A percentile compares a stretch with the other conserved stretches of the same genome.
phyloP scores from a whole-genome alignment of 768 basidiomycete species.

The Udeniomyces megalosporus region DNA sequence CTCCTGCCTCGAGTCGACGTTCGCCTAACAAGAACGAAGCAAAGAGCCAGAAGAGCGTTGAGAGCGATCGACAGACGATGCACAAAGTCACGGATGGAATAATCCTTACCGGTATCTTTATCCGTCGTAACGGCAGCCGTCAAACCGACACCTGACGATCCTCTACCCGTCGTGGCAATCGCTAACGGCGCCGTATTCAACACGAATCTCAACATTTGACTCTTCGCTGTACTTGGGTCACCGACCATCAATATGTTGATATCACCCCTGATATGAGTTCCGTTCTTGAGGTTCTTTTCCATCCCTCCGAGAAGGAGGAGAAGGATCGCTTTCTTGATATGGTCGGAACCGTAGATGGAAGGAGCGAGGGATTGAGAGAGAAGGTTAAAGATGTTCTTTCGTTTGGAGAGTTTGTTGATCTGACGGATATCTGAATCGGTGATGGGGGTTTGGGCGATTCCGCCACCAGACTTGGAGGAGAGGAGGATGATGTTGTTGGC shows the following conservation, averaged over 20 bases:
- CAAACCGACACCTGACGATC: conserved; percentile 95
- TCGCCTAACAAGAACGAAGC: conserved; percentile 34
- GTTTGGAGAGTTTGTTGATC: conserved; percentile 85
- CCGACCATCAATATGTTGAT: conserved; percentile 99
- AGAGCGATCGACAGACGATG: background rate
- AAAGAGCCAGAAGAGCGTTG: background rate
- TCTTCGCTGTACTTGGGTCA: conserved; percentile 97
- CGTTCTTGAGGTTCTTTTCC: conserved; percentile 93
- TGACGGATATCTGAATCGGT: conserved; percentile 88
- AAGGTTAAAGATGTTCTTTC: conserved; percentile 66
- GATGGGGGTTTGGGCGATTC: conserved; percentile 78
- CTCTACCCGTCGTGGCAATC: conserved; percentile 94
- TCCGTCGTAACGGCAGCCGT: conserved; percentile 98
- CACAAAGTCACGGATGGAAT: background rate
- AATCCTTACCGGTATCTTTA: conserved; percentile 66
- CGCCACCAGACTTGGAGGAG: conserved; percentile 85
- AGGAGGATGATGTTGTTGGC: conserved; percentile 91
- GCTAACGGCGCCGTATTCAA: conserved; percentile 89
- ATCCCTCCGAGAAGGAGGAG: conserved; percentile 87
- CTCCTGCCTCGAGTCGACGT: conserved; percentile 88
- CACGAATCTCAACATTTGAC: conserved; percentile 87
- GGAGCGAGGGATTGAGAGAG: conserved; percentile 91
- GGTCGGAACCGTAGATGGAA: conserved; percentile 90
- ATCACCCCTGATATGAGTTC: conserved; percentile 96
- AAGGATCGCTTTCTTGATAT: conserved; percentile 85